Evolutionary conservation across 495 filamentous ascomycete species (phyloP), one percentile per base, ranked within the genome.

Genomic region (Aspergillus kassunensis): DNA sequence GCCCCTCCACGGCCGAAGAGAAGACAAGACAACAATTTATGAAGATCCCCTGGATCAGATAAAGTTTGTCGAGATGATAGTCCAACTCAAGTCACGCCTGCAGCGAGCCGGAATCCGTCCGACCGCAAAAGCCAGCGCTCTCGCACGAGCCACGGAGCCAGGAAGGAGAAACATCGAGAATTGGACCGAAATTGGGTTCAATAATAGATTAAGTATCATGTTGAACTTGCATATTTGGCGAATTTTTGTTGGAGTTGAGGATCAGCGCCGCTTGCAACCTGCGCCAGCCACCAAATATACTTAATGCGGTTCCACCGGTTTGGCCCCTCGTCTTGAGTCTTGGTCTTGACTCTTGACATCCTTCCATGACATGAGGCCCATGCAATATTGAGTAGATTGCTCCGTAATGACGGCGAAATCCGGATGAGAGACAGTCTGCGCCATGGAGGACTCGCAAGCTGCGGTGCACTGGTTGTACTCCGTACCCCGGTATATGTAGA

Each of bases 161-260:
- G 13, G 20, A 27, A 25, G 16, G 3, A 20, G 3, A 40, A 39
- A 19, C 33, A 29, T 49, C 33, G 20, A 37, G 33, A 49, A 39
- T 1, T 29, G 34, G 33, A 29, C 45, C 20, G n/a, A 18, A 4
- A 29, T 49, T 39, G 30, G 23, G 45, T 49, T 49, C 34, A 37
- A 49, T 39, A 37, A 49, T 49, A 46, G 7, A 41, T 41, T 23
- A 24, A 41, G 19, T 24, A 18, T 37, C 34, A 37, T 13, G 4
- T 27, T 4, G 9, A 27, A 27, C 24, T 27, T 27, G 24, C 24
- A 27, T 27, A 27, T 27, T 27, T 18, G 34, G 15, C 34, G 34
- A 37, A 37, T 37, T 37, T 27, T 45, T 45, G 42, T 45, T 45
- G 42, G 42, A 45, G 27, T 45, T 21, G 40, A 41, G 21, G 19